A percentile compares a stretch with the other conserved stretches of the same genome.
Conservation (phyloP, 352 stramenopile species). For the Phytophthora tentaculata region DNA sequence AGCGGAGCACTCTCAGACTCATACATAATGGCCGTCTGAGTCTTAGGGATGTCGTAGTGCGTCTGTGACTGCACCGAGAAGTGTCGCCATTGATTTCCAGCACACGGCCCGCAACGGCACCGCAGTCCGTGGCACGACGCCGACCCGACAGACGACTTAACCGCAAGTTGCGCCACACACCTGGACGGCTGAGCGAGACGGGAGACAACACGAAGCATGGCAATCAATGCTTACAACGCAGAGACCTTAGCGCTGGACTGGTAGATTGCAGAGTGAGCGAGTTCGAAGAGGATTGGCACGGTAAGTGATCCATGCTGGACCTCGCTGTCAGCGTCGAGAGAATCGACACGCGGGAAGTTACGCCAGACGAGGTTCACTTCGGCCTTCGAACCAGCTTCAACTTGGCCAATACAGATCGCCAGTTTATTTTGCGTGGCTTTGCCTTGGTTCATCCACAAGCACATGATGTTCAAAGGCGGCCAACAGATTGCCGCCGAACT, state of each 20-base stretch:
- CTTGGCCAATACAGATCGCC: slow-evolving; percentile 8
- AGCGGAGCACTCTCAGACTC: slow-evolving; percentile 44
- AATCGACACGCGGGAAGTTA: slow-evolving; percentile 12
- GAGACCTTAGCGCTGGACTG: slow-evolving; percentile 1
- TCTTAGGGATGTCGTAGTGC: slow-evolving; percentile 54
- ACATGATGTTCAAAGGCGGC: slow-evolving; percentile 13
- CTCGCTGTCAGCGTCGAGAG: slow-evolving; percentile 10
- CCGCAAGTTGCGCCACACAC: slow-evolving; percentile 21
- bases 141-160: slow-evolving; percentile 20
- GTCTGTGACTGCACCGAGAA: slow-evolving; percentile 53
- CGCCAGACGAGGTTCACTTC: slow-evolving; percentile 17
- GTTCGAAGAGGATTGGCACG: slow-evolving; percentile 2
- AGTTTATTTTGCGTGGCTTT: slow-evolving; percentile 3
- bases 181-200: slow-evolving; percentile 33
- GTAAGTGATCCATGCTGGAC: slow-evolving; percentile 8
- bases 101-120: slow-evolving; percentile 1
- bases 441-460: slow-evolving; percentile 13
- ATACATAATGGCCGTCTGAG: slow-evolving; percentile 52
- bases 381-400: slow-evolving; percentile 23
- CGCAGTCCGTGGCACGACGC: slow-evolving; percentile 15
- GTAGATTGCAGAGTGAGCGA: slow-evolving; percentile 31
- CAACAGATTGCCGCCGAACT: not conserved
- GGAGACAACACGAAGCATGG: slow-evolving; percentile 36
- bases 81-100: slow-evolving; percentile 20
- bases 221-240: not conserved